A percentile compares a stretch with the other conserved stretches of the same genome.
These are phyloP conservation scores for Cryphonectria nitschkei DNA, from an alignment of 2,329 filamentous ascomycete species.

Conservation along the genomic window DNA sequence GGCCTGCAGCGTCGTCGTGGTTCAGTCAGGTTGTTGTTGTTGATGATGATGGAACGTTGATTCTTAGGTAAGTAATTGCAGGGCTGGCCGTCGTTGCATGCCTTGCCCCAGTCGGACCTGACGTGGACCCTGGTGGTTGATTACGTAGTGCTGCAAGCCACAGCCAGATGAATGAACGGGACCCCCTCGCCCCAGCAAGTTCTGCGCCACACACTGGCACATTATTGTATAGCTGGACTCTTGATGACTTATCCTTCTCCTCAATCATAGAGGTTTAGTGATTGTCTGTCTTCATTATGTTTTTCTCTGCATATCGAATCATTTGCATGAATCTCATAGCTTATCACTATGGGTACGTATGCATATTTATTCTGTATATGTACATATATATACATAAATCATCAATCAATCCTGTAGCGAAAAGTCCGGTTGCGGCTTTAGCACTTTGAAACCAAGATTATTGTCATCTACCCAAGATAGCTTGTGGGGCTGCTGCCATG, in stretches of 20 bases:
- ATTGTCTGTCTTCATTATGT: not conserved
- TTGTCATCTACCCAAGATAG: slow-evolving; percentile 25
- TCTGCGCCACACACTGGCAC: not conserved
- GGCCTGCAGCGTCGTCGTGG: not conserved
- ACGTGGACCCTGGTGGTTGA: not conserved
- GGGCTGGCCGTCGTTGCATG: slow-evolving; percentile 5
- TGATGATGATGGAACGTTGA: slow-evolving; percentile 5
- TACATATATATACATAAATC: no score
- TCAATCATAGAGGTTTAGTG: not conserved
- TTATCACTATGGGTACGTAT: not conserved
- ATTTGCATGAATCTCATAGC: no score
- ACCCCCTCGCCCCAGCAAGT: not conserved
- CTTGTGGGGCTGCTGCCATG: slow-evolving; percentile 2
- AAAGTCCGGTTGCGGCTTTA: not conserved
- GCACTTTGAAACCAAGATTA: slow-evolving; percentile 21
- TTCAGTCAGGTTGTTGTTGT: slow-evolving; percentile 1
- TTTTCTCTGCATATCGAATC: not conserved
- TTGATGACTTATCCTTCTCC: not conserved
- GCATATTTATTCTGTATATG: no score
- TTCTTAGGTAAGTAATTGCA: slow-evolving; percentile 14
- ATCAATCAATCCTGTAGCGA: not conserved
- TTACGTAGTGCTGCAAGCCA: slow-evolving; percentile 1
- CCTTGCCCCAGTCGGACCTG: not conserved
- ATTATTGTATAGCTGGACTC: not conserved
- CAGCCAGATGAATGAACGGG: not conserved